Evolutionary conservation across 108 stramenopile species (phyloP).

Genomic region (Nitzschia sp.): DNA sequence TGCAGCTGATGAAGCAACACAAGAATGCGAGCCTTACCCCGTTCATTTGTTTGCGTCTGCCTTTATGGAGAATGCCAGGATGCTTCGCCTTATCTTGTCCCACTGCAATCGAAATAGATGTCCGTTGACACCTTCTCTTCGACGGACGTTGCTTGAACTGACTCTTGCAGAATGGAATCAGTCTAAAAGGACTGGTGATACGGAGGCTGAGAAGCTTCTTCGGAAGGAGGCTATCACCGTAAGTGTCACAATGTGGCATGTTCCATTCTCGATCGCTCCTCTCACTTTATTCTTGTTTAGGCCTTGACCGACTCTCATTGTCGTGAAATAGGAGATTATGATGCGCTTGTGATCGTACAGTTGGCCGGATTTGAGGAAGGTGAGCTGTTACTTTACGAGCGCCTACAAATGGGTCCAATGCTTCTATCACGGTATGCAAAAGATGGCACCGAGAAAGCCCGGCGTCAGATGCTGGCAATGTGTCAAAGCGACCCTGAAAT

Average conservation of each 20-base stretch:
- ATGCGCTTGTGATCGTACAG: conserved; percentile 85
- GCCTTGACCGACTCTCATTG: conserved; percentile 54
- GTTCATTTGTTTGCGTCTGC: conserved; percentile 78
- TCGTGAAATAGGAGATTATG: conserved; percentile 78
- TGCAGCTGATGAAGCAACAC: conserved; percentile 24
- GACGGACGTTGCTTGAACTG: conserved; percentile 75
- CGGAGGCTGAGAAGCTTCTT: conserved; percentile 65
- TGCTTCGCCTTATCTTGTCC: conserved; percentile 78
- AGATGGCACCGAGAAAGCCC: conserved; percentile 69
- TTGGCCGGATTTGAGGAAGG: conserved; percentile 77
- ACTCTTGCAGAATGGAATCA: conserved; percentile 86
- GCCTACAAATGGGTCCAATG: conserved; percentile 80
- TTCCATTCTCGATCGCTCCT: neutral
- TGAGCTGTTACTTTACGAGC: conserved; percentile 77
- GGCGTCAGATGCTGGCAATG: conserved; percentile 85
- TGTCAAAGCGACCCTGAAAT: conserved; percentile 82
- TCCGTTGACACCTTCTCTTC: conserved; percentile 66
- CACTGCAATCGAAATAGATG: conserved; percentile 82
- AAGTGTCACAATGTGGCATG: conserved; percentile 19
- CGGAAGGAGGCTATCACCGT: conserved; percentile 75
- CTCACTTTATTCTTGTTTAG: neutral
- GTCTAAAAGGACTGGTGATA: conserved; percentile 73
- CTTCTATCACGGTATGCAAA: conserved; percentile 76
- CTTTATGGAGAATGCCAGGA: conserved; percentile 81
- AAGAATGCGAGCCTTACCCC: conserved; percentile 66